Base-by-base conservation (phyloP, 164 flowering plant genomes). In the Vitis amurensis region DNA sequence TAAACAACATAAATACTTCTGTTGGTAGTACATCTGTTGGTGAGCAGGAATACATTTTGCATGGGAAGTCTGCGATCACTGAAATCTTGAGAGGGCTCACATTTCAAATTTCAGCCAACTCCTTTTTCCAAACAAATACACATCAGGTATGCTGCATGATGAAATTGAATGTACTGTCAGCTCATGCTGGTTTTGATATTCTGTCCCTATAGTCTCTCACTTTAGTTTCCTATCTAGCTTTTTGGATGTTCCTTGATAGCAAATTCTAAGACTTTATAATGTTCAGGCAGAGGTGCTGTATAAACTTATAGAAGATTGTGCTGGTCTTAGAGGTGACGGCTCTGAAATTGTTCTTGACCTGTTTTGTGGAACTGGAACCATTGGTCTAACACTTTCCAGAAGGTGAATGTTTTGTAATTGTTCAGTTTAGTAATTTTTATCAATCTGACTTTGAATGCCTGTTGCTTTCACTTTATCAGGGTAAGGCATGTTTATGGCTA, bases 321-420 rank as follows among this genome's bases (percentile, higher is more conserved):
- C 95, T 78, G 84, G 81, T 74, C 85, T 96, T 44, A 92, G 73
- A 83, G 98, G 97, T 69, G 97, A 96, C 82, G 92, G 95, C 70
- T 90, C 98, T 49, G 97, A 96, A 84, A 75, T 88, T 76, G 92
- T 96, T 63, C 93, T 96, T 50, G 99, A 96, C 78, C 81, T 93
- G 55, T 96, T 96, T 73, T 96, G 98, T 82, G 98, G 99, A 75
- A 96, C 98, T 49, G 99, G 99, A 57, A 92, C 99, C 71, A 96
- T 93, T 69, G 98, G 99, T 66, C 79, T 96, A 61, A 89, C 99
- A 58, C 97, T 96, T 69, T 98, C 99, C 48, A 86, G 71, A 86
- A 90, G 81, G 98, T 92, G 71, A 61, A 58, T 66, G 47, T 37
- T 61, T 10, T 56, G 2, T 19, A n/a, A 27, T 71, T n/a, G 23